Evolutionary conservation across 495 filamentous ascomycete species (phyloP), one percentile per base, ranked within the genome.

Genomic region (Pseudoneurospora amorphoporcata): DNA sequence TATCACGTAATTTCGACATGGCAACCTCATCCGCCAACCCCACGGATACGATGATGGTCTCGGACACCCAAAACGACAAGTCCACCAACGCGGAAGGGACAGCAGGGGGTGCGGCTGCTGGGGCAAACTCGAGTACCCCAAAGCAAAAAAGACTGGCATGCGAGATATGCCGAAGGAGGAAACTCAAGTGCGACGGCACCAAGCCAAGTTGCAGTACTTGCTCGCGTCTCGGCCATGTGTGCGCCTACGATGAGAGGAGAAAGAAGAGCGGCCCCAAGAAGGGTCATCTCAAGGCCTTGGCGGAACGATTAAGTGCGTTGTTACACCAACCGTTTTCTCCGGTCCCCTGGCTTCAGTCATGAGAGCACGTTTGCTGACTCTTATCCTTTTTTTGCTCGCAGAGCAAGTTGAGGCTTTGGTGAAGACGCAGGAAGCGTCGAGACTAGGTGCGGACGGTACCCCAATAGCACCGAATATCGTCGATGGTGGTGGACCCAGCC

Each of bases 241-340:
- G 95, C 84, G 89, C 92, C 14, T 99, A 98, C 78, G 95, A 98
- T 82, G 95, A 99, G 83, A 91, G 94, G 69, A 89, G 95, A 79
- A 92, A 94, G 83, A 99, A 99, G 87, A 98, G 95, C 81, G 95
- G 95, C 9, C 95, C 95, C 4, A 99, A 98, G 84, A 88, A 96
- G 79, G 95, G 95, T 73, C 98, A 99, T 82, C 96, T 99, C 72
- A 99, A 98, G 85, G 93, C 94, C 70, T 80, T 99, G 79, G 96
- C 98, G 83, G 95, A 96, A 72, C 88, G 96, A 77, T 82, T 99
- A 77, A 94, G 95, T 98, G 86, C 79, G 89, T 80, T 40, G 69
- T 74, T 58, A 17, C 17, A 65, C 29, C 35, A 35, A 68, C 19
- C 69, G 38, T 41, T 40, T 70, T 41, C 43, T 70, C 76, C 73